phyloP scores from a whole-genome alignment of 192 early-diverging fungal species.

The Coemansia sp. region DNA sequence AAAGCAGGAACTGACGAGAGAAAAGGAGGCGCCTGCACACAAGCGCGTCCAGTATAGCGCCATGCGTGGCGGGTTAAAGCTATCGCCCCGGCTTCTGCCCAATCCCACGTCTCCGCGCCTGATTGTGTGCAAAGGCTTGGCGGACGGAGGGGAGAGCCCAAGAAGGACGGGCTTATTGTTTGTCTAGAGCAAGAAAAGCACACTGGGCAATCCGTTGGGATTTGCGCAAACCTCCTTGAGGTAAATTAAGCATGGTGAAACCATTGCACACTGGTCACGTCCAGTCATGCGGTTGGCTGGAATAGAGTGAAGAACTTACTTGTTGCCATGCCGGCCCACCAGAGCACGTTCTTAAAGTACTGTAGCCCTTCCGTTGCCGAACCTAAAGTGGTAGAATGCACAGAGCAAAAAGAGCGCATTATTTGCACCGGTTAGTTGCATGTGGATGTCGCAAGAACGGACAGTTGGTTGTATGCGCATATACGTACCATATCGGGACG shows the following conservation, averaged over 20 bases:
- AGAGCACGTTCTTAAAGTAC: constrained; percentile 83
- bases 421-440: neutral
- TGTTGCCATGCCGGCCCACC: constrained; percentile 84
- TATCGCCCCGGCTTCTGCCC: neutral
- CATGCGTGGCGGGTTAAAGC: constrained; percentile 2
- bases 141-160: neutral
- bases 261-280: neutral
- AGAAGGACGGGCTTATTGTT: neutral
- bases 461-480: neutral
- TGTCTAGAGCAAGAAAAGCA: neutral
- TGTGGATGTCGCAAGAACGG: neutral
- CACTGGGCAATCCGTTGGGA: neutral
- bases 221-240: neutral
- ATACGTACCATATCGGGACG: constrained; percentile 53
- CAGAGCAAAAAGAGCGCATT: neutral
- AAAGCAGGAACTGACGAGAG: neutral
- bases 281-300: neutral
- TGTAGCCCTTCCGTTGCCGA: constrained; percentile 71
- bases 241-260: neutral
- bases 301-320: constrained; percentile 30
- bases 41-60: neutral
- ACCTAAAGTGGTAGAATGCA: constrained; percentile 10
- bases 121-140: constrained; percentile 7
- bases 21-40: neutral
- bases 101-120: neutral